Base-by-base conservation (phyloP, 1,284 basidiomycete species). In the Fomitopsis pinicola region DNA sequence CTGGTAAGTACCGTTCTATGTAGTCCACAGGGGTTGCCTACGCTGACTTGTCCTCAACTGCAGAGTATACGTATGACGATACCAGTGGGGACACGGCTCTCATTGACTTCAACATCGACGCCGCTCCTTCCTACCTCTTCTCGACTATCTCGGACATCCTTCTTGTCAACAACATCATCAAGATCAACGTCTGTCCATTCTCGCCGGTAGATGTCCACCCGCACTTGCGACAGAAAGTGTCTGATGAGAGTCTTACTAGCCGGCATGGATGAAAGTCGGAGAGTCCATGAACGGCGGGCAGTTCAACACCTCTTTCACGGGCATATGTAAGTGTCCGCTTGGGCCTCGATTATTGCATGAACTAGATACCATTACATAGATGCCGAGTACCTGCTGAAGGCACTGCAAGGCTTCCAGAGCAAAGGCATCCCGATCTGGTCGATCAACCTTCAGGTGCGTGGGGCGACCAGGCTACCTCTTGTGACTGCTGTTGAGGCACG, bases 201-300 rank as follows among this genome's bases (percentile, higher is more conserved):
- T 82, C 80, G 60, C 79, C 81, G 8, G 81, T 82, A 62, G 63
- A 76, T 70, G n/a, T 55, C 9, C 7, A 35, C 33, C 8, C 3
- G 28, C 26, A 33, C n/a, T 33, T 10, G 45, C 14, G 10, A n/a
- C n/a, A n/a, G 14, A 30, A 33, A 30, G 0, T 1, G 30, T 3
- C 38, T 28, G 15, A 7, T 10, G 3, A 15, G 2, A 19, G 42
- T 42, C 4, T 36, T 30, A 5, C n/a, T 59, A 83, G 80, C 82
- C 82, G 3, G 80, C 71, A 15, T 84, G 82, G 82, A 81, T 83
- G 81, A 83, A 83, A 66, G 71, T 69, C 59, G 76, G 73, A 42
- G 72, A 69, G 4, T 75, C 75, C 2, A 80, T 82, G 75, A 69
- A 77, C 5, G 82, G 81, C 2, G 81, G 80, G n/a, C 75, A 71